Percentiles rank a stretch among this genome's conserved stretches.
Evolutionary conservation across 805 yeast species (phyloP).

Genomic region (Yamadazyma scolyti): DNA sequence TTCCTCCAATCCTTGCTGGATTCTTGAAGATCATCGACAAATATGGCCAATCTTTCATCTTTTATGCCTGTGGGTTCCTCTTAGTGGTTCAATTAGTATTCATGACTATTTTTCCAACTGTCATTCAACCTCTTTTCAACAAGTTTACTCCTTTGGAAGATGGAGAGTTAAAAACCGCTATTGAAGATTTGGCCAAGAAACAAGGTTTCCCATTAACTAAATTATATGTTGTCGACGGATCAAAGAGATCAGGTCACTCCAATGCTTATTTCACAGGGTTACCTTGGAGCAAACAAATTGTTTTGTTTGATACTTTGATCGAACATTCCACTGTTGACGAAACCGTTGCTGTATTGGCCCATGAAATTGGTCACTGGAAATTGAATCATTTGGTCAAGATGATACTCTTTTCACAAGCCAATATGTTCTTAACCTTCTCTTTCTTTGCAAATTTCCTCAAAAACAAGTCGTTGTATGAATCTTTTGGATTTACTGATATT

Average conservation of each 20-base stretch:
- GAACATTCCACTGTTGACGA: slow-evolving; percentile 72
- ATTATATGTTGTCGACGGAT: slow-evolving; percentile 91
- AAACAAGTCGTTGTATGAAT: slow-evolving; percentile 70
- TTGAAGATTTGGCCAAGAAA: slow-evolving; percentile 71
- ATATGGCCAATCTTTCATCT: slow-evolving; percentile 77
- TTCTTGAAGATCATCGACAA: slow-evolving; percentile 77
- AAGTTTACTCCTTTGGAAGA: slow-evolving; percentile 85
- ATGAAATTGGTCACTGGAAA: slow-evolving; percentile 98
- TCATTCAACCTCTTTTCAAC: slow-evolving; percentile 91
- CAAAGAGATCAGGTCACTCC: slow-evolving; percentile 92
- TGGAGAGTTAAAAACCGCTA: slow-evolving; percentile 79
- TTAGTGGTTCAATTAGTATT: slow-evolving; percentile 68
- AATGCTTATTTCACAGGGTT: slow-evolving; percentile 95
- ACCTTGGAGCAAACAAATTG: slow-evolving; percentile 97
- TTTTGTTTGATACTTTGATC: slow-evolving; percentile 86
- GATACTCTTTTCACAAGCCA: slow-evolving; percentile 61
- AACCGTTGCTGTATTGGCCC: slow-evolving; percentile 94
- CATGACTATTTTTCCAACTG: slow-evolving; percentile 74
- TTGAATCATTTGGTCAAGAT: slow-evolving; percentile 81
- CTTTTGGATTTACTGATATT: slow-evolving; percentile 68
- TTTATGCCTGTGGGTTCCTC: slow-evolving; percentile 72
- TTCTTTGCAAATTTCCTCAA: slow-evolving; percentile 77
- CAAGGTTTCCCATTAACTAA: slow-evolving; percentile 85
- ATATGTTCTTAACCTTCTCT: slow-evolving; percentile 61
- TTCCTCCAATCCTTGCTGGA: slow-evolving; percentile 69